Conservation (phyloP, 2,329 filamentous ascomycete genomes). For the Kalaharituber pfeilii region DNA sequence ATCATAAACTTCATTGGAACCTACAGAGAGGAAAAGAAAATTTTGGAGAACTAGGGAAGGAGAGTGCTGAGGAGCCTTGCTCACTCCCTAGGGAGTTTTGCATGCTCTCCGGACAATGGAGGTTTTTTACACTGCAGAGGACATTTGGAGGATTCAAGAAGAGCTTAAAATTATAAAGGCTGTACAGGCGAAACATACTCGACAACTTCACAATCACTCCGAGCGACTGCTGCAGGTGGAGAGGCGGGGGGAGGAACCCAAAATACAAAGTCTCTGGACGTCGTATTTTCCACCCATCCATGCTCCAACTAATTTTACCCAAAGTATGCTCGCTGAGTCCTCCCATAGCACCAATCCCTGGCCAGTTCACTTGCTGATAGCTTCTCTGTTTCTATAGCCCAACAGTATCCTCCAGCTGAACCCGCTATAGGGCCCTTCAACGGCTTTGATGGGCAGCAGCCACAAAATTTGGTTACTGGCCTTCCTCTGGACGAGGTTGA, state of each 20-base stretch:
- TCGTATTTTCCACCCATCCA: slow-evolving; percentile 81
- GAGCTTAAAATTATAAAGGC: slow-evolving; percentile 51
- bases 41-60: slow-evolving; percentile 2
- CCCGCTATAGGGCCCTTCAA: slow-evolving; percentile 44
- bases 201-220: slow-evolving; percentile 32
- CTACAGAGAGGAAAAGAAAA: no score
- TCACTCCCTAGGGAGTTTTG: slow-evolving; percentile 22
- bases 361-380: slow-evolving; percentile 44
- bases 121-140: slow-evolving; percentile 37
- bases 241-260: slow-evolving; percentile 48
- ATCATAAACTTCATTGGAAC: no score
- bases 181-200: slow-evolving; percentile 44
- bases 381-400: slow-evolving; percentile 47
- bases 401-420: not conserved
- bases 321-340: slow-evolving; percentile 49
- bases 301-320: slow-evolving; percentile 49
- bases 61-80: slow-evolving; percentile 4
- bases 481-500: slow-evolving; percentile 78
- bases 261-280: slow-evolving; percentile 61
- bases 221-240: slow-evolving; percentile 36
- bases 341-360: slow-evolving; percentile 3
- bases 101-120: slow-evolving; percentile 16
- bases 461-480: slow-evolving; percentile 59
- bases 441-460: slow-evolving; percentile 68
- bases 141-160: slow-evolving; percentile 52